A percentile compares a stretch with the other conserved stretches of the same genome.
phyloP scores from a whole-genome alignment of 495 filamentous ascomycete genomes.

The Chaetomium tenue region DNA sequence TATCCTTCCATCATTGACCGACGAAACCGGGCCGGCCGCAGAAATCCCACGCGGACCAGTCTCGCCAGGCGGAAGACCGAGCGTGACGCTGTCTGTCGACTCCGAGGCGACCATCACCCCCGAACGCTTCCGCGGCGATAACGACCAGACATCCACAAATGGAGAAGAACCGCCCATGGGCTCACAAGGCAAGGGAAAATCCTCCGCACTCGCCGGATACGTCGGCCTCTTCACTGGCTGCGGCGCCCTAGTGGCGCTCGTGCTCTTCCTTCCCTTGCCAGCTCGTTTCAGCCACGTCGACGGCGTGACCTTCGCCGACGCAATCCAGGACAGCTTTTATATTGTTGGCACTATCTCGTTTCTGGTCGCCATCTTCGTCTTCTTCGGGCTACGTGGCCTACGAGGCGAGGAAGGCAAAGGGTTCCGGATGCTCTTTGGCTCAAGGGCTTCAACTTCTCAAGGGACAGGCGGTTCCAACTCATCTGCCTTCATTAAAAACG shows the following conservation, averaged over 20 bases:
- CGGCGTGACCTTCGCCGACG: conserved; percentile 62
- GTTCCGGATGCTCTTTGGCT: conserved; percentile 53
- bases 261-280: conserved; percentile 81
- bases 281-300: conserved; percentile 65
- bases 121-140: conserved; percentile 41
- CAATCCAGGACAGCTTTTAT: conserved; percentile 81
- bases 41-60: conserved; percentile 25
- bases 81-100: conserved; percentile 54
- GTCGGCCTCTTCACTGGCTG: conserved; percentile 92
- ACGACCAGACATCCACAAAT: conserved; percentile 18
- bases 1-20: conserved; percentile 81
- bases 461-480: conserved; percentile 21
- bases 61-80: conserved; percentile 32
- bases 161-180: conserved; percentile 16
- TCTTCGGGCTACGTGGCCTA: conserved; percentile 75
- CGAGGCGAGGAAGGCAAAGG: conserved; percentile 76
- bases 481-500: conserved; percentile 15
- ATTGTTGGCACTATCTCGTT: conserved; percentile 72
- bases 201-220: conserved; percentile 73
- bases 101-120: conserved; percentile 66
- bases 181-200: conserved; percentile 33
- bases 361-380: conserved; percentile 67
- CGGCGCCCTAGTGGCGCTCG: conserved; percentile 80
- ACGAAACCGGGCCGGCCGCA: conserved; percentile 35
- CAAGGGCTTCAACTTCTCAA: conserved; percentile 26